phyloP scores from a whole-genome alignment of 345 rosid genomes.

The Aurinia saxatilis region DNA sequence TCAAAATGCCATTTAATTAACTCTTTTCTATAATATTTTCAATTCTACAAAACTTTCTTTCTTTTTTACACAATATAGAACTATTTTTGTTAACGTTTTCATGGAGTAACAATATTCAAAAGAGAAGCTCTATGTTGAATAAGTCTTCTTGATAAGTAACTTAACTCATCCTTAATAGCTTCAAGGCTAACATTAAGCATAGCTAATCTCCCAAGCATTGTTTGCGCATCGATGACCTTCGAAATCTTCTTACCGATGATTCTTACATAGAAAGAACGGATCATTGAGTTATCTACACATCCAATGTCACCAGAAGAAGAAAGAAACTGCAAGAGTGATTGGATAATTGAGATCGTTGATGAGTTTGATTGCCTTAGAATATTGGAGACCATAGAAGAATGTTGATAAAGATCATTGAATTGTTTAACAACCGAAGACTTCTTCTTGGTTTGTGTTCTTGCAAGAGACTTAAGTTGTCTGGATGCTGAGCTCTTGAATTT shows the following conservation, averaged over 20 bases:
- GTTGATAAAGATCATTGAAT: constrained; percentile 7
- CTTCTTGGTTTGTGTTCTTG: constrained; percentile 31
- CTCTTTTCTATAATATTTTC: not conserved
- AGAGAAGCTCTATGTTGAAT: constrained; percentile 41
- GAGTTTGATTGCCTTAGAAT: constrained; percentile 20
- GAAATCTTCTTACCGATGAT: constrained; percentile 10
- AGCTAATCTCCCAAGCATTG: constrained; percentile 20
- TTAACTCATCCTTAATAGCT: constrained; percentile 37
- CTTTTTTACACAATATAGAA: constrained; percentile 13
- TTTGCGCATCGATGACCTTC: constrained; percentile 6
- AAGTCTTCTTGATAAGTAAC: constrained; percentile 34
- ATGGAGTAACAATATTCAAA: constrained; percentile 36
- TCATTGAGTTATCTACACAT: constrained; percentile 24
- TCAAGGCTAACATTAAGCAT: constrained; percentile 28
- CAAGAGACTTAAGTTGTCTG: constrained; percentile 26
- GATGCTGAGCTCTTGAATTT: constrained; percentile 36
- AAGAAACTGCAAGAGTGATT: constrained; percentile 41
- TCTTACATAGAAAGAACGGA: constrained; percentile 28
- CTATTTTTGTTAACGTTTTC: not conserved
- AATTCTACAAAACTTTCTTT: constrained; percentile 1
- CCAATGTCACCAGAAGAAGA: constrained; percentile 15
- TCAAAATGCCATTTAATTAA: not conserved
- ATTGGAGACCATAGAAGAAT: constrained; percentile 20
- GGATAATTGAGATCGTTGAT: constrained; percentile 30
- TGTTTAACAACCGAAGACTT: not conserved